These are phyloP conservation scores for Bipolaris victoriae DNA, from an alignment of 2,329 filamentous ascomycete species.

Conservation along the genomic window DNA sequence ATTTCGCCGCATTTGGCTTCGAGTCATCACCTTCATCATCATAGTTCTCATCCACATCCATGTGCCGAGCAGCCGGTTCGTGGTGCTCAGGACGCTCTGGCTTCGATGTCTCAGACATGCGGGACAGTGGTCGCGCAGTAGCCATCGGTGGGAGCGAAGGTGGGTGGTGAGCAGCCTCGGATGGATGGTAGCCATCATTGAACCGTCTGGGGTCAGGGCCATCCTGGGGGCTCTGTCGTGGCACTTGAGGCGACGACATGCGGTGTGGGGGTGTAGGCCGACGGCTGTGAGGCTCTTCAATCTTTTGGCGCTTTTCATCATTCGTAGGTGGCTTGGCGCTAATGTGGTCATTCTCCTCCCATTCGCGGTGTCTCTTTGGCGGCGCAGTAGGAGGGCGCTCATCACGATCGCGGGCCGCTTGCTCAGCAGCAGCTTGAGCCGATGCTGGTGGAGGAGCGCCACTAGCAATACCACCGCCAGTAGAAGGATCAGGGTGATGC, in stretches of 20 bases:
- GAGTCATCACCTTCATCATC: constrained; percentile 93
- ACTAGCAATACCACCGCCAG: constrained; percentile 67
- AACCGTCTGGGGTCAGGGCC: constrained; percentile 66
- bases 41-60: constrained; percentile 97
- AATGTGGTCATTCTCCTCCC: constrained; percentile 78
- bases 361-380: constrained; percentile 86
- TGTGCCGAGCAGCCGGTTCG: constrained; percentile 89
- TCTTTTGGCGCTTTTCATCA: constrained; percentile 83
- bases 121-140: constrained; percentile 56
- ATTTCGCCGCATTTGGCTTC: constrained; percentile 55
- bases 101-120: constrained; percentile 53
- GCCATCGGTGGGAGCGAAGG: constrained; percentile 63
- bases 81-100: constrained; percentile 58
- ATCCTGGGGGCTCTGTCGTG: constrained; percentile 76
- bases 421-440: constrained; percentile 71
- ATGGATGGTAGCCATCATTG: constrained; percentile 85
- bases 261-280: constrained; percentile 61
- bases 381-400: constrained; percentile 74
- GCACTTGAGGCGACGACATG: constrained; percentile 61
- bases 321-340: constrained; percentile 81
- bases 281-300: constrained; percentile 83
- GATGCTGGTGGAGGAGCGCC: constrained; percentile 71
- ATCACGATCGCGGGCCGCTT: constrained; percentile 68
- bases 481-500: constrained; percentile 70
- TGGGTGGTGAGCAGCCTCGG: constrained; percentile 87